These are phyloP conservation scores for Mentha longifolia DNA, from an alignment of 257 asterid species.

Conservation along the genomic window DNA sequence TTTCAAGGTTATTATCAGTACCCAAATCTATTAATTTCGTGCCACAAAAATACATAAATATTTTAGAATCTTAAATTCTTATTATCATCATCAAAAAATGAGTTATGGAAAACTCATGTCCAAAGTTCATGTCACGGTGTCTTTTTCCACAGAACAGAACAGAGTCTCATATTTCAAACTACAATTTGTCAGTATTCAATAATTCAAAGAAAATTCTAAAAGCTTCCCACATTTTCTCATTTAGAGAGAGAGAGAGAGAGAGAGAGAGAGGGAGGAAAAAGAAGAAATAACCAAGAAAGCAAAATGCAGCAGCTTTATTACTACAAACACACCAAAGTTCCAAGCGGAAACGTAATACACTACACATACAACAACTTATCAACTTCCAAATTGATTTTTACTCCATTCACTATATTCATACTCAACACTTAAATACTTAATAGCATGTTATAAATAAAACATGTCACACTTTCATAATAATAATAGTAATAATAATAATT, in stretches of 20 bases:
- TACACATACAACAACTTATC: not conserved
- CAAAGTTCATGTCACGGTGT: not conserved
- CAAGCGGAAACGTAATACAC: not conserved
- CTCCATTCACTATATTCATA: not conserved
- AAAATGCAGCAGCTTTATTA: conserved; percentile 5
- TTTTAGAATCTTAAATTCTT: too few species aligned
- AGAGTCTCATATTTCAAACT: conserved; percentile 15
- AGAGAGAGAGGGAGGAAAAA: not conserved
- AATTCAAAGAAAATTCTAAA: not conserved
- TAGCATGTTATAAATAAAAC: not conserved
- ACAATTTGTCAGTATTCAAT: not conserved
- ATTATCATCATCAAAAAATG: too few species aligned
- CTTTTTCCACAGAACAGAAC: not conserved
- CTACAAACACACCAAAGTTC: conserved; percentile 26
- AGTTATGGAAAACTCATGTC: too few species aligned
- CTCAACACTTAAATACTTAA: not conserved
- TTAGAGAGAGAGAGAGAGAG: not conserved
- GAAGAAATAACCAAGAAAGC: not conserved
- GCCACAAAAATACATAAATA: not conserved
- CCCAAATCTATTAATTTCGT: not conserved
- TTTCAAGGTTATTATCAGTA: too few species aligned
- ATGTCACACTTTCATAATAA: not conserved
- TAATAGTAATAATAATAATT: not conserved
- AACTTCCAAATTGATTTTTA: not conserved
- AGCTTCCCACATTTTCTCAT: not conserved